Conservation (phyloP, 768 basidiomycete genomes). For the Rickenella mellea region DNA sequence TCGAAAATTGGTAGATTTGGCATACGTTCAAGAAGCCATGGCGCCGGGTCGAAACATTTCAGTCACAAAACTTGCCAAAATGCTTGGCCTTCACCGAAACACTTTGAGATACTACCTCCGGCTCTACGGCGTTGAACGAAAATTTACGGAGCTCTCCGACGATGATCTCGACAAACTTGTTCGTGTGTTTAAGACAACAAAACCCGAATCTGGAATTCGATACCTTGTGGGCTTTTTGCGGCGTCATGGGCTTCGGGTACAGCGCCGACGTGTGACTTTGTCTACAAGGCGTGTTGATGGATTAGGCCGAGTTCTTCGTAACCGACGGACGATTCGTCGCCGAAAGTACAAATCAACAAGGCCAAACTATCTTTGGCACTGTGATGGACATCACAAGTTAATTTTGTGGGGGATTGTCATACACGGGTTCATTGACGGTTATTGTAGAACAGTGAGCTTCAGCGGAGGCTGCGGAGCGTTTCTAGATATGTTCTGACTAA, state of each 20-base stretch:
- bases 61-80: slow-evolving; percentile 6
- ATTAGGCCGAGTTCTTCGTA: slow-evolving; percentile 11
- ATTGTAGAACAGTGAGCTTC: slow-evolving; percentile 23
- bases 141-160: slow-evolving; percentile 12
- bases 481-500: slow-evolving; percentile 1
- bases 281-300: no score
- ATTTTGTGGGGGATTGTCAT: slow-evolving; percentile 25
- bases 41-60: slow-evolving; percentile 8
- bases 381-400: slow-evolving; percentile 27
- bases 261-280: no score
- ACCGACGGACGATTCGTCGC: slow-evolving; percentile 12
- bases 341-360: slow-evolving; percentile 21
- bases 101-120: slow-evolving; percentile 11
- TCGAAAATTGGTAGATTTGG: slow-evolving; percentile 6
- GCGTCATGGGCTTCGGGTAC: no score
- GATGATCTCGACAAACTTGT: slow-evolving; percentile 11
- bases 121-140: slow-evolving; percentile 6
- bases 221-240: slow-evolving; percentile 6
- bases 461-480: no score
- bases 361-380: slow-evolving; percentile 25
- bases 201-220: no score
- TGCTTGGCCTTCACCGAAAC: slow-evolving; percentile 11
- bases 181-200: no score
- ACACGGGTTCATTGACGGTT: slow-evolving; percentile 29
- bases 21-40: slow-evolving; percentile 11